Evolutionary conservation across 805 yeast genomes (phyloP).

Genomic region (Suhomyces sp.): DNA sequence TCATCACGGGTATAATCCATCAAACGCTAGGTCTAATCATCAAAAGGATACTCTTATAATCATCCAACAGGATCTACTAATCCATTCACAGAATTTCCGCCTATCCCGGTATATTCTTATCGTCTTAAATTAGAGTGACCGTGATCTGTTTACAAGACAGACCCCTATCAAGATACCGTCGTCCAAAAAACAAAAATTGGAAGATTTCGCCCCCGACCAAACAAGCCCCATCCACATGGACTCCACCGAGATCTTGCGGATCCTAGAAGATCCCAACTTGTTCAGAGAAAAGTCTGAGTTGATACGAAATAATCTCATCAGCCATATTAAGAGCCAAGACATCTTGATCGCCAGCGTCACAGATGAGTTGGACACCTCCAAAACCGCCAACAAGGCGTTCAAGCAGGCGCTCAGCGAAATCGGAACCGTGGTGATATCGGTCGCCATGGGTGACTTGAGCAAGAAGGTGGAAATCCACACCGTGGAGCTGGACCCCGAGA

Average conservation of each 20-base stretch:
- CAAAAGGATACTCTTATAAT: no score
- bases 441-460: slow-evolving; percentile 83
- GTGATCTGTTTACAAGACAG: no score
- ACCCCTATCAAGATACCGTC: background rate
- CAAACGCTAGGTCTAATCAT: no score
- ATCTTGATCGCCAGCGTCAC: slow-evolving; percentile 21
- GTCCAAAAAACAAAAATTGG: slow-evolving; percentile 1
- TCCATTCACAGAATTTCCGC: no score
- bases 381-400: slow-evolving; percentile 63
- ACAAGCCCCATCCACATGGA: slow-evolving; percentile 20
- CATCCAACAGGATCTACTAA: no score
- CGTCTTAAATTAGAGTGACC: no score
- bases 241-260: slow-evolving; percentile 28
- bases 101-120: no score
- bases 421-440: slow-evolving; percentile 83
- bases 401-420: slow-evolving; percentile 72
- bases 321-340: slow-evolving; percentile 31
- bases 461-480: slow-evolving; percentile 74
- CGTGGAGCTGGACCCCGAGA: slow-evolving; percentile 74
- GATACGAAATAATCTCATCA: slow-evolving; percentile 29
- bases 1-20: no score
- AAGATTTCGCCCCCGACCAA: background rate
- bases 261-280: slow-evolving; percentile 39
- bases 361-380: slow-evolving; percentile 33
- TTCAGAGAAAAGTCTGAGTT: slow-evolving; percentile 25